Conservation (phyloP, 2,329 filamentous ascomycete species). For the Trichoderma endophyticum region DNA sequence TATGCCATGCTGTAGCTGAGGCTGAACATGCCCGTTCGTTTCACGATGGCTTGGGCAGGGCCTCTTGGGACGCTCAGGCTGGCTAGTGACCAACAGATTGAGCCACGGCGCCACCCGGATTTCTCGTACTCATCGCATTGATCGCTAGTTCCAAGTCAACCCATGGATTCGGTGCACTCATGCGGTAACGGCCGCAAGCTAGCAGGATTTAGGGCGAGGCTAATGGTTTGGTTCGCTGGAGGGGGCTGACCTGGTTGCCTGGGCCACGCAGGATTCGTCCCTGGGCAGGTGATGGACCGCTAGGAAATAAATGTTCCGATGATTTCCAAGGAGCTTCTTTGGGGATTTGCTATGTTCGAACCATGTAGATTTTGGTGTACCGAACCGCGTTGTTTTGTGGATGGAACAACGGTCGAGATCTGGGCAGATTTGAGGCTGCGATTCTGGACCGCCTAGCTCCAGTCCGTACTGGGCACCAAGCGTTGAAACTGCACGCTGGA, state of each 20-base stretch:
- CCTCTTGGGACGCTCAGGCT: neutral
- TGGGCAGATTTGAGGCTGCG: neutral
- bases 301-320: neutral
- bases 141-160: neutral
- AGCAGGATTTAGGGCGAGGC: neutral
- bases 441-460: neutral
- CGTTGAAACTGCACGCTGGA: neutral
- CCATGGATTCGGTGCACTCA: neutral
- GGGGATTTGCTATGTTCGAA: neutral
- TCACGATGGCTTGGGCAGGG: neutral
- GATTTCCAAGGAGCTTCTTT: neutral
- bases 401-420: neutral
- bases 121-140: conserved; percentile 15
- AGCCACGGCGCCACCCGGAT: neutral
- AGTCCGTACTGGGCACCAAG: neutral
- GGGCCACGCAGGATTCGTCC: neutral
- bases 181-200: neutral
- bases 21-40: neutral
- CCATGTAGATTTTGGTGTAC: neutral
- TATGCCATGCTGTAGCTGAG: neutral
- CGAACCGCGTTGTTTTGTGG: neutral
- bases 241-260: neutral
- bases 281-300: neutral
- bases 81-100: neutral
- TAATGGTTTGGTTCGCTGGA: neutral